Conservation (phyloP, 2,329 filamentous ascomycete genomes). For the Fusarium heterosporum region DNA sequence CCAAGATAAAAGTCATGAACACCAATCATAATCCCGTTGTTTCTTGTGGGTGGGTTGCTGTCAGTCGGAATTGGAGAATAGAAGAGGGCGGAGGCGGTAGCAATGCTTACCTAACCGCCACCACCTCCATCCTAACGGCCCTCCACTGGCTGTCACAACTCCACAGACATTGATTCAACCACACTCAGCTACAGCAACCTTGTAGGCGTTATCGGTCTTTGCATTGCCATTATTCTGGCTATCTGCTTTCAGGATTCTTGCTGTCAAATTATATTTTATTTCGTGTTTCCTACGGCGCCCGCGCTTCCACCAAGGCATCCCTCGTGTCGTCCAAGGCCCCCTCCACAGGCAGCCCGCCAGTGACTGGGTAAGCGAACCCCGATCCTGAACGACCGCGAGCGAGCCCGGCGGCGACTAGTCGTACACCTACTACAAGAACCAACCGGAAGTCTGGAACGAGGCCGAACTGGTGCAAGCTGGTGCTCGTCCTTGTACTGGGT, state of each 20-base stretch:
- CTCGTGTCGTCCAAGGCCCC: slow-evolving; percentile 29
- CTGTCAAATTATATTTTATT: slow-evolving; percentile 11
- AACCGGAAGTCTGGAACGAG: slow-evolving; percentile 11
- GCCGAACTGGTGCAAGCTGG: slow-evolving; percentile 13
- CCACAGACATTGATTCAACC: slow-evolving; percentile 50
- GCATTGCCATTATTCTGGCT: slow-evolving; percentile 6
- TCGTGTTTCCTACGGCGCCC: slow-evolving; percentile 9
- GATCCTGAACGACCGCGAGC: slow-evolving; percentile 34
- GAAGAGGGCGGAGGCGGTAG: slow-evolving; percentile 4
- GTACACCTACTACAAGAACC: slow-evolving; percentile 23
- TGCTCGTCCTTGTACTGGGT: slow-evolving; percentile 34
- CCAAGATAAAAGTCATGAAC: neutral
- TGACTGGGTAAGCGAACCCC: slow-evolving; percentile 46
- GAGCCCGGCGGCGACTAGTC: slow-evolving; percentile 27
- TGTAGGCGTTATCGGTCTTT: slow-evolving; percentile 21
- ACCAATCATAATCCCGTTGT: slow-evolving; percentile 3
- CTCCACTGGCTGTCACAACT: slow-evolving; percentile 38
- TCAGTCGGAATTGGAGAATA: slow-evolving; percentile 20
- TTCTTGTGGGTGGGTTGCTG: slow-evolving; percentile 11
- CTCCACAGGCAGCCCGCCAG: slow-evolving; percentile 34
- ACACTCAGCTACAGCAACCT: slow-evolving; percentile 30
- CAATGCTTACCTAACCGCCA: slow-evolving; percentile 29
- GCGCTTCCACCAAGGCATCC: slow-evolving; percentile 31
- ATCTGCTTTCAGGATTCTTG: slow-evolving; percentile 5
- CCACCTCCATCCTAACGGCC: slow-evolving; percentile 28